Evolutionary conservation across 2,329 filamentous ascomycete genomes (phyloP).

Genomic region (Colletotrichum limetticola): DNA sequence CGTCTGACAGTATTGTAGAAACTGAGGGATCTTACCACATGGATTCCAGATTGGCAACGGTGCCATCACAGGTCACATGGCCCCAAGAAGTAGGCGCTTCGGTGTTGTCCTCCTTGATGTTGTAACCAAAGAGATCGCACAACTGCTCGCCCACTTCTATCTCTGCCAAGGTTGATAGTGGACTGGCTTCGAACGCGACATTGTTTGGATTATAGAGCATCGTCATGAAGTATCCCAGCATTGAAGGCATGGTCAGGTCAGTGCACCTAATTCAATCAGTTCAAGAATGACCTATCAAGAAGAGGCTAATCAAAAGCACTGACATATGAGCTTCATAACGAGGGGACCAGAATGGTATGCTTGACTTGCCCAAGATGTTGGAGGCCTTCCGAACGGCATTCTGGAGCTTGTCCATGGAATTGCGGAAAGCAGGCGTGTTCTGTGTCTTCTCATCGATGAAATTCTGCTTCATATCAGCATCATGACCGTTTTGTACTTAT

Average conservation of each 20-base stretch:
- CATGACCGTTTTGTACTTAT: not conserved
- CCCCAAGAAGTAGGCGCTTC: not conserved
- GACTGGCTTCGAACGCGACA: not conserved
- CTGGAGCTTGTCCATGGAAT: not conserved
- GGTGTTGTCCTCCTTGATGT: not conserved
- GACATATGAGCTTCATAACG: not conserved
- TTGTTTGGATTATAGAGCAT: not conserved
- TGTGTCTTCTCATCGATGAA: not conserved
- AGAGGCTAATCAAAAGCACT: not conserved
- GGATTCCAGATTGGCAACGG: not conserved
- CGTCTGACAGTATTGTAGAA: not conserved
- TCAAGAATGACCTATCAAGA: rapidly evolving
- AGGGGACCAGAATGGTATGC: not conserved
- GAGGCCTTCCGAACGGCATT: not conserved
- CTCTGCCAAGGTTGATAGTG: not conserved
- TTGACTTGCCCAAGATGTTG: not conserved
- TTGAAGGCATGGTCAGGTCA: not conserved
- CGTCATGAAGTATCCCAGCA: not conserved
- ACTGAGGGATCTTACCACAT: not conserved
- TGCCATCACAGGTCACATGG: not conserved
- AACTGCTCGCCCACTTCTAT: not conserved
- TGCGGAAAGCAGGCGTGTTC: not conserved
- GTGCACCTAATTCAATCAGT: not conserved
- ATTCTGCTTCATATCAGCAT: not conserved
- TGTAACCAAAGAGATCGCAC: not conserved